Percentiles rank a stretch among this genome's conserved stretches.
Evolutionary conservation across 2,329 filamentous ascomycete species (phyloP).

Genomic region (Pseudogymnoascus sp.): DNA sequence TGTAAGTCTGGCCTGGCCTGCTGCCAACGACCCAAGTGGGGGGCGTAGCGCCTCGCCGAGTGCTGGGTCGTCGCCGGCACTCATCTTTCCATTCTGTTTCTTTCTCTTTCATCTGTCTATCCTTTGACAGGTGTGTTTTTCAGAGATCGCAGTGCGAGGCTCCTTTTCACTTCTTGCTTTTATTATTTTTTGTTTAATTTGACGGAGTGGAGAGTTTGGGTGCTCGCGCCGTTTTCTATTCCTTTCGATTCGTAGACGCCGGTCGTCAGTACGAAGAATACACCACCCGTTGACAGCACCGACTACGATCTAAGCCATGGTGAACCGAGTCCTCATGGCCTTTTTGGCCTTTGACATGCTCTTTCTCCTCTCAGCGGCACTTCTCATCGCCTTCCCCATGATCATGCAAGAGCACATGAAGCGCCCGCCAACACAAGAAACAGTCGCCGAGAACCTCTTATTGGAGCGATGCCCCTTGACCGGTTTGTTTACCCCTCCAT

Average conservation of each 20-base stretch:
- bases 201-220: background rate
- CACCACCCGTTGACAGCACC: background rate
- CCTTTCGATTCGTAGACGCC: background rate
- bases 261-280: background rate
- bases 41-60: background rate
- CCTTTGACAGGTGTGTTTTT: background rate
- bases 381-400: conserved; percentile 46
- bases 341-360: conserved; percentile 43
- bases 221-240: background rate
- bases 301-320: conserved; percentile 28
- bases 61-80: background rate
- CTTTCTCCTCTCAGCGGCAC: conserved; percentile 42
- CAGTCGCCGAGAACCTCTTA: conserved; percentile 43
- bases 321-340: conserved; percentile 44
- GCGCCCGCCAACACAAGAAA: conserved; percentile 36
- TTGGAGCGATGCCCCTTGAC: conserved; percentile 44
- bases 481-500: conserved; percentile 32
- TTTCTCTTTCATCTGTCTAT: background rate
- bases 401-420: conserved; percentile 37
- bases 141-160: conserved; percentile 5
- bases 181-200: conserved; percentile 1
- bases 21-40: background rate
- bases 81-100: background rate
- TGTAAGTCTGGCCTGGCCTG: background rate
- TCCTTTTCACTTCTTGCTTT: background rate